phyloP scores from a whole-genome alignment of 306 rosid genomes.

The Pterocarpus santalinus region DNA sequence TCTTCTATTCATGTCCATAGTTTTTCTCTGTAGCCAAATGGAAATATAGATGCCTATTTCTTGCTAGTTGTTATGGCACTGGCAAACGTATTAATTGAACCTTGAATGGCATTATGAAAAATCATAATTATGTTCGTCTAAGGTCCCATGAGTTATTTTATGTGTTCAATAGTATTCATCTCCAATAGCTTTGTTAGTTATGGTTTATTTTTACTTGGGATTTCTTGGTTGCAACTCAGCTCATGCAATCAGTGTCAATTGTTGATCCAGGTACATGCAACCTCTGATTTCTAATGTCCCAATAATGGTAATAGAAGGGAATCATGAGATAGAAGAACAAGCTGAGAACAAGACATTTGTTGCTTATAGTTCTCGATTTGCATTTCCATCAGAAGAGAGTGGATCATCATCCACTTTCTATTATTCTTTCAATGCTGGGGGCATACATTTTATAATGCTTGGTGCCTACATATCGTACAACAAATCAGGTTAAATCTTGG shows the following conservation, averaged over 20 bases:
- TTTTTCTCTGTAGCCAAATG: neutral
- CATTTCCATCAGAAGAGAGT: constrained; percentile 86
- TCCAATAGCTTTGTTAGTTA: neutral
- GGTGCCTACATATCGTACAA: constrained; percentile 71
- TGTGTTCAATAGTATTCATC: constrained; percentile 9
- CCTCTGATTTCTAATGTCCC: constrained; percentile 85
- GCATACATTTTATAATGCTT: constrained; percentile 88
- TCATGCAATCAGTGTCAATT: constrained; percentile 16
- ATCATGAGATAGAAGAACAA: constrained; percentile 87
- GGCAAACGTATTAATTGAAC: neutral
- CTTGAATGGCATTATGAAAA: neutral
- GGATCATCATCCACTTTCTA: constrained; percentile 75
- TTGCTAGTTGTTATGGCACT: neutral
- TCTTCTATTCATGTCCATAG: neutral
- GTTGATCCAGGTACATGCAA: constrained; percentile 76
- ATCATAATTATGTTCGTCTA: neutral
- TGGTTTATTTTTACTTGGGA: constrained; percentile 16
- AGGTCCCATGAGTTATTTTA: neutral
- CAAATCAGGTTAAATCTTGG: constrained; percentile 64
- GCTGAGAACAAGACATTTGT: constrained; percentile 74
- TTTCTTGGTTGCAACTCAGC: constrained; percentile 13
- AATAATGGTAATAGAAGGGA: constrained; percentile 87
- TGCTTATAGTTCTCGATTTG: constrained; percentile 84
- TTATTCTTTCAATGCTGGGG: constrained; percentile 95
- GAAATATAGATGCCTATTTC: neutral